phyloP scores from a whole-genome alignment of 1,139 yeast species.

The Scheffersomyces illinoinensis region DNA sequence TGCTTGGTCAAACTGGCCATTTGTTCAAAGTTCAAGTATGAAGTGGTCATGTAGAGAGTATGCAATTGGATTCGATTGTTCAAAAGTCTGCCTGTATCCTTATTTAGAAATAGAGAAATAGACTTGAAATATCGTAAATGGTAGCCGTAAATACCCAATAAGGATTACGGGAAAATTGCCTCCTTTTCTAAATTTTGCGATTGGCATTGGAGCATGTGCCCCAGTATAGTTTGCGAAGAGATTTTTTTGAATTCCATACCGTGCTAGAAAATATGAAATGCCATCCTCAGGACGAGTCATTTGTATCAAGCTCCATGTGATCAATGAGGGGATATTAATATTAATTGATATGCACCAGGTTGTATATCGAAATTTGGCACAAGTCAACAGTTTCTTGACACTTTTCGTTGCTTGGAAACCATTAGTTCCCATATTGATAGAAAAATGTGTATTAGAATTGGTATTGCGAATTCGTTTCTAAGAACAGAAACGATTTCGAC shows the following conservation, averaged over 20 bases:
- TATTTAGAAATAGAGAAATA: too few relatives aligned
- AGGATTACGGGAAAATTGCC: not conserved
- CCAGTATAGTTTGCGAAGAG: not conserved
- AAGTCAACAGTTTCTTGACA: not conserved
- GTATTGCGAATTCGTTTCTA: not conserved
- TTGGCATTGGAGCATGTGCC: not conserved
- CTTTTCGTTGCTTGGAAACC: not conserved
- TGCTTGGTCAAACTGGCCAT: not conserved
- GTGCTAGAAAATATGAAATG: not conserved
- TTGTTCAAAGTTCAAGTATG: not conserved
- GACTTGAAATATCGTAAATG: not conserved
- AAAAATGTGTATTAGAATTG: too few relatives aligned
- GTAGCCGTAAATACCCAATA: not conserved
- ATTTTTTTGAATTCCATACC: not conserved
- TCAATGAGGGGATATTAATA: not conserved
- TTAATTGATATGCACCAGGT: not conserved
- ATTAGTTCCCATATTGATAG: not conserved
- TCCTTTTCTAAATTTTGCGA: not conserved
- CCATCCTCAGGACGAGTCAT: not conserved
- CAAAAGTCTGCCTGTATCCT: not conserved
- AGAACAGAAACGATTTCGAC: too few relatives aligned
- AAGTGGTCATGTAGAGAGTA: not conserved
- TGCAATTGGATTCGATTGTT: not conserved
- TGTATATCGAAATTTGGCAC: not conserved
- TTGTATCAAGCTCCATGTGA: not conserved